Evolutionary conservation across 768 basidiomycete genomes (phyloP).

Genomic region (Kwoniella bestiolae): DNA sequence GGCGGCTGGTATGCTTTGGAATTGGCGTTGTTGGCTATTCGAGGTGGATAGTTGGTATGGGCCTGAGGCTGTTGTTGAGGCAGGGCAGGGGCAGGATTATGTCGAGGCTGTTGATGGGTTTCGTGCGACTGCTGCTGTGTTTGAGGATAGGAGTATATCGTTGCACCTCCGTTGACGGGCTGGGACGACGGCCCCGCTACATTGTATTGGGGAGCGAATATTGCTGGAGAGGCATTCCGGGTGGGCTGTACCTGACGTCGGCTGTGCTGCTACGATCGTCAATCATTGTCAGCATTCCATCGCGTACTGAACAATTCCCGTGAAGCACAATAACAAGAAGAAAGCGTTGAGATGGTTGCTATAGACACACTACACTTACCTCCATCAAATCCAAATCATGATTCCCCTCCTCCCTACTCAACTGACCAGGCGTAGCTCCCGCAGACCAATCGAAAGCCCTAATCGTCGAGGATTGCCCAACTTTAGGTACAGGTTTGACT

Average conservation of each 20-base stretch:
- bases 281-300: too few relatives aligned
- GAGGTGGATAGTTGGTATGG: neutral
- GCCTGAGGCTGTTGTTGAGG: slow-evolving; percentile 9
- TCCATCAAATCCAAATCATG: slow-evolving; percentile 52
- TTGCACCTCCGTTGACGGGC: slow-evolving; percentile 15
- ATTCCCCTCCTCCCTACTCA: slow-evolving; percentile 36
- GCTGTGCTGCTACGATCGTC: slow-evolving; percentile 7
- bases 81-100: neutral
- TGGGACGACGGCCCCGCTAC: slow-evolving; percentile 11
- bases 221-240: slow-evolving; percentile 35
- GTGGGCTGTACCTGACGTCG: slow-evolving; percentile 28
- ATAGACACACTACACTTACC: slow-evolving; percentile 31
- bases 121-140: slow-evolving; percentile 17
- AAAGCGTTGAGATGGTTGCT: too few relatives aligned
- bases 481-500: slow-evolving; percentile 49
- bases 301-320: too few relatives aligned
- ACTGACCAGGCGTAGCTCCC: slow-evolving; percentile 40
- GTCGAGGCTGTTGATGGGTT: slow-evolving; percentile 5
- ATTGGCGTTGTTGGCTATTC: neutral
- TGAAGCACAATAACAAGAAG: too few relatives aligned
- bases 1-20: neutral
- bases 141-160: slow-evolving; percentile 18
- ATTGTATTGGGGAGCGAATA: slow-evolving; percentile 21
- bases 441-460: slow-evolving; percentile 46
- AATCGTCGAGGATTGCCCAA: slow-evolving; percentile 22